Base-by-base conservation (phyloP, 495 filamentous ascomycete genomes). In the Talaromyces ruber region DNA sequence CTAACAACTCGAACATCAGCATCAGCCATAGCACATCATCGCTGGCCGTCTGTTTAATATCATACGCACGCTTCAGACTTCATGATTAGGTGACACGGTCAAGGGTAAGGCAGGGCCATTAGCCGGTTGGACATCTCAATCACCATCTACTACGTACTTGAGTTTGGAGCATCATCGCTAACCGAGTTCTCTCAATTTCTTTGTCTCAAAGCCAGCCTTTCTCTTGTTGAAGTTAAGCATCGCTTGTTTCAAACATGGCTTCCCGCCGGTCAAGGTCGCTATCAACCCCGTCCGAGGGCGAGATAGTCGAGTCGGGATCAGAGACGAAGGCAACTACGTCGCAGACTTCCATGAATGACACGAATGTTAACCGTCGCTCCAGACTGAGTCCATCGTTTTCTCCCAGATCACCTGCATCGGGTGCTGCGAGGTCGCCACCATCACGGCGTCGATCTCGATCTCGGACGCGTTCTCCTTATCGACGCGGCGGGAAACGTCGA, bases 261-360 rank as follows among this genome's bases (percentile, higher is more conserved):
- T 71, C 75, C 64, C 67, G 61, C 65, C 71, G 70, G 68, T 77
- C 75, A 69, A 75, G 74, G 67, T 80, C 75, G 66, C 70, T 69
- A 55, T 82, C 80, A 66, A 76, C 74, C 67, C 79, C 76, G 67
- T 82, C 80, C 78, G 89, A 96, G 79, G 92, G 92, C 76, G 92
- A 96, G 84, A 92, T 96, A 75, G 76, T 88, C 78, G 91, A 89
- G 77, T 84, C 84, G 75, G 81, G 77, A 75, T 81, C 77, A 79
- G 85, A 85, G 80, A 77, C 68, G 76, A 85, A 85, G 85, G 85
- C 83, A 87, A 85, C 77, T 85, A 82, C 79, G 81, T 91, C 91
- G 83, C 86, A 84, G 81, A 79, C 81, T 80, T 88, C 86, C 76
- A 81, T 87, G 68, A 79, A 83, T 86, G 87, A 85, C 77, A 84